phyloP scores from a whole-genome alignment of 805 yeast species.

The Wickerhamomyces bisporus region DNA sequence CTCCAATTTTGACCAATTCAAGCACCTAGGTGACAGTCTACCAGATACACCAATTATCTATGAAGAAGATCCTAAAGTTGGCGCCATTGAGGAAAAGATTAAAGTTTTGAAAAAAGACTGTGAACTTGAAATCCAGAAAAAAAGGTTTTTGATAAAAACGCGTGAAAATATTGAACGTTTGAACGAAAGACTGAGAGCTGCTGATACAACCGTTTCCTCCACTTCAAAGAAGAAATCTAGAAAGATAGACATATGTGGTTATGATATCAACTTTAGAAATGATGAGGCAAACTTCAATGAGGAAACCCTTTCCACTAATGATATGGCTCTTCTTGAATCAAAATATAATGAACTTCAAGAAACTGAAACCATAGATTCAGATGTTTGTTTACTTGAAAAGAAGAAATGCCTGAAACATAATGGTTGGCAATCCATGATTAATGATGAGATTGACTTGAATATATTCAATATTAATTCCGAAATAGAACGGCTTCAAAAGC shows the following conservation, averaged over 20 bases:
- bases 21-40: constrained; percentile 31
- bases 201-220: neutral
- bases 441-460: constrained; percentile 31
- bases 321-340: constrained; percentile 5
- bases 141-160: constrained; percentile 15
- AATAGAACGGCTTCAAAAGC: constrained; percentile 18
- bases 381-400: constrained; percentile 48
- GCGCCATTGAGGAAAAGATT: constrained; percentile 1
- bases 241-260: constrained; percentile 51
- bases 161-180: constrained; percentile 22
- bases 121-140: constrained; percentile 8
- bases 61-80: constrained; percentile 9
- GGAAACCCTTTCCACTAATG: constrained; percentile 16
- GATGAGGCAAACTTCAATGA: constrained; percentile 12
- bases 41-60: constrained; percentile 37
- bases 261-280: constrained; percentile 29
- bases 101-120: neutral
- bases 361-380: constrained; percentile 6
- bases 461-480: constrained; percentile 24
- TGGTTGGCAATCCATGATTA: constrained; percentile 39
- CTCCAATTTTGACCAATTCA: constrained; percentile 17
- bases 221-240: constrained; percentile 20
- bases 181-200: constrained; percentile 19
- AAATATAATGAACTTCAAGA: constrained; percentile 3
- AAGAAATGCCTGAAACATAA: constrained; percentile 52